phyloP scores from a whole-genome alignment of 2,329 filamentous ascomycete genomes.

The Lachnellula arida region DNA sequence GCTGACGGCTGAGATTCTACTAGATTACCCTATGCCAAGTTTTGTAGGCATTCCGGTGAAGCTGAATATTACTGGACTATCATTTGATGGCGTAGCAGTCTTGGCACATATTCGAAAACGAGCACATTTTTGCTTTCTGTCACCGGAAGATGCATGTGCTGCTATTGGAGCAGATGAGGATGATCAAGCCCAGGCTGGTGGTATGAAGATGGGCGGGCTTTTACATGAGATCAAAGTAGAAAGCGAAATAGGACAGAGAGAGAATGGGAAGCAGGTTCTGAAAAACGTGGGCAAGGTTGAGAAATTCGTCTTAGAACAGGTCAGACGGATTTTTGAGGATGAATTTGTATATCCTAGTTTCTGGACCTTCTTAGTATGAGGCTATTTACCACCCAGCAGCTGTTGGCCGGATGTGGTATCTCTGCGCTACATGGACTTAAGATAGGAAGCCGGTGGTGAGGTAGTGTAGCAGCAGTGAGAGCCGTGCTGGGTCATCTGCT shows the following conservation, averaged over 20 bases:
- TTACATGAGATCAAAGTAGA: conserved; percentile 93
- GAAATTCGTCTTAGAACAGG: conserved; percentile 93
- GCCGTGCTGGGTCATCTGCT: no score
- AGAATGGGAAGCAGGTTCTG: conserved; percentile 86
- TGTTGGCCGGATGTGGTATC: background rate
- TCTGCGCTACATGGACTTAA: background rate
- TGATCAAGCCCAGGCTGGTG: conserved; percentile 22
- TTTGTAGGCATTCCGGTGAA: conserved; percentile 95
- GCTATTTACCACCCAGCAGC: background rate
- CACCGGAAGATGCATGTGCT: conserved; percentile 82
- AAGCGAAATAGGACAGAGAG: conserved; percentile 92
- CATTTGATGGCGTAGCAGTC: conserved; percentile 92
- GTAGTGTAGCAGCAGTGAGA: no score
- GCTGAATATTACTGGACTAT: conserved; percentile 89
- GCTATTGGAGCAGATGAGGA: conserved; percentile 43
- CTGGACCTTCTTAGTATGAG: conserved; percentile 87
- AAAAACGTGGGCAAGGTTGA: conserved; percentile 99
- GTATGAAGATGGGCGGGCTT: conserved; percentile 61
- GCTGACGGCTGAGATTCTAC: conserved; percentile 87
- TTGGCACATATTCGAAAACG: conserved; percentile 84
- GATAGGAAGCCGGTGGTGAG: background rate
- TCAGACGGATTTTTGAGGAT: conserved; percentile 94
- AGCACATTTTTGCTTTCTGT: conserved; percentile 91
- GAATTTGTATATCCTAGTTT: conserved; percentile 98
- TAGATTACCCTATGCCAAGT: conserved; percentile 98